Evolutionary conservation across 164 flowering plant species (phyloP), one percentile per base, ranked within the genome.

Genomic region (Protea cynaroides): DNA sequence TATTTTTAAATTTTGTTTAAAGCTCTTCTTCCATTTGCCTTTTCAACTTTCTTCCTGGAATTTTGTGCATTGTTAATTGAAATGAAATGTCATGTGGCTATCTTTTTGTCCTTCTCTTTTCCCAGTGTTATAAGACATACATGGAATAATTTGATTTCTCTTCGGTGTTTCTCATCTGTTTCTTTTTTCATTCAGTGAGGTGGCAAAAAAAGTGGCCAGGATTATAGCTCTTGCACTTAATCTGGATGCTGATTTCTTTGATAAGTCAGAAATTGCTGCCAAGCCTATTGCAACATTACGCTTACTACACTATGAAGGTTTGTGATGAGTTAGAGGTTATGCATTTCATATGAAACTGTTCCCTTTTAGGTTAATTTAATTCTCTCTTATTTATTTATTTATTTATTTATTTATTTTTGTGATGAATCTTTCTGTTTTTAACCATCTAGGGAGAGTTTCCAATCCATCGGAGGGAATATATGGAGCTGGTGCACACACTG

Each of bases 401-500:
- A n/a, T n/a, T n/a, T n/a, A n/a, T n/a, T n/a, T n/a, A n/a, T n/a
- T n/a, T n/a, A n/a, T n/a, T 67, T 34, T 64, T 34, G 14, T 73
- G 65, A 69, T 69, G 25, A 21, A 24, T 71, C 22, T 61, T 59
- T 51, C 36, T n/a, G n/a, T n/a, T 43, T 49, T 59, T 18, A 47
- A 52, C 46, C 59, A 51, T 68, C 62, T 58, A 93, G 98, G 84
- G 64, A 67, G 62, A 69, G 71, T 82, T 55, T 89, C 99, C 58
- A 79, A 81, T 72, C 93, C 95, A 23, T 67, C 67, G 11, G 78
- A 85, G 17, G 99, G 99, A 65, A 75, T 86, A 70, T 91, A 62
- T 81, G 97, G 96, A 70, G 88, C 90, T 38, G 99, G 97, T 62
- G 96, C 96, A 57, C 99, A 94, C 75, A 77, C 97, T 62, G 99